Conservation (phyloP, 805 yeast species). For the Schizosaccharomyces osmophilus region DNA sequence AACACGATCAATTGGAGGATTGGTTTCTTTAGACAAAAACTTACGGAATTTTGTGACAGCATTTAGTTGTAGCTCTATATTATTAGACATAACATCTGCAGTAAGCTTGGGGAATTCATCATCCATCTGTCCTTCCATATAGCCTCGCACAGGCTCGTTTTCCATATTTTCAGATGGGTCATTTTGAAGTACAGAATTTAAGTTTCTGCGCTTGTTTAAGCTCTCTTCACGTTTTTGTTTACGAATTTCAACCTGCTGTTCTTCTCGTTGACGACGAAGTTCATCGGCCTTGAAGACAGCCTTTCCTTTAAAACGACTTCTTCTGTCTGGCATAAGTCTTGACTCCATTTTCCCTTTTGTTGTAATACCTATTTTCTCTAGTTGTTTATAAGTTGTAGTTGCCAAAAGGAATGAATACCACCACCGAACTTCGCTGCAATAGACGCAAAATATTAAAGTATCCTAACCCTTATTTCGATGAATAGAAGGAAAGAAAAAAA, state of each 20-base stretch:
- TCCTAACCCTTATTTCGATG: no score
- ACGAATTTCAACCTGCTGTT: conserved; percentile 85
- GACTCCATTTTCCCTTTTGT: not conserved
- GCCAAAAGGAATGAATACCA: not conserved
- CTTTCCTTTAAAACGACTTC: conserved; percentile 51
- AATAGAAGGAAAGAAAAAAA: no score
- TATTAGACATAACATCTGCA: conserved; percentile 48
- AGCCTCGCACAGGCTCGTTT: conserved; percentile 21
- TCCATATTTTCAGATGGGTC: conserved; percentile 17
- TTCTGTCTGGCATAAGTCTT: not conserved
- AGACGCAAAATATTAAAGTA: no score
- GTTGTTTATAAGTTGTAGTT: not conserved
- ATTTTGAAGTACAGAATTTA: conserved; percentile 19
- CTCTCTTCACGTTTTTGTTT: conserved; percentile 92
- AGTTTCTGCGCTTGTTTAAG: conserved; percentile 77
- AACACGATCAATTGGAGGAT: conserved; percentile 87
- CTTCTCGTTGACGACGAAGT: conserved; percentile 91
- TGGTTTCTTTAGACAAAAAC: conserved; percentile 73
- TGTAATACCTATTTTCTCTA: not conserved
- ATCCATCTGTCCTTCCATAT: conserved; percentile 11
- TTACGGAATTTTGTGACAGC: conserved; percentile 89
- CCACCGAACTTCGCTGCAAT: no score
- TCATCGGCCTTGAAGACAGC: conserved; percentile 87
- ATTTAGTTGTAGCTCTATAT: conserved; percentile 54
- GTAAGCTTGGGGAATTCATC: conserved; percentile 67